Percentiles rank a stretch among this genome's conserved stretches.
Conservation (phyloP, 2,329 filamentous ascomycete species). For the Xylaria hypoxylon region DNA sequence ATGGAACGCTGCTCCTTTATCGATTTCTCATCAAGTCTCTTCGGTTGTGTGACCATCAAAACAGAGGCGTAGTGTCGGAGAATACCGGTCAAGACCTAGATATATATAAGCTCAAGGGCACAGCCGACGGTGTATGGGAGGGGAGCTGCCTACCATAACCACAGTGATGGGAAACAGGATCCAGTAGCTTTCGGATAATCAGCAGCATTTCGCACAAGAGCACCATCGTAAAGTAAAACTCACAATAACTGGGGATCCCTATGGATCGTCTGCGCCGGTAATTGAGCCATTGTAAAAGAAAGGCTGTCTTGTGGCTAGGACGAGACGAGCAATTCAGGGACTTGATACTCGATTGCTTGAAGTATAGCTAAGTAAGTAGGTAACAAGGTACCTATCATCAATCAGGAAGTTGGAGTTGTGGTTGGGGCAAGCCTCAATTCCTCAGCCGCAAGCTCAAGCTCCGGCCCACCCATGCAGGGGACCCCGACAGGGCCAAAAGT, state of each 20-base stretch:
- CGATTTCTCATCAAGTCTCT: conserved; percentile 79
- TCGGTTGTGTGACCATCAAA: conserved; percentile 87
- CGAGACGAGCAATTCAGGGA: conserved; percentile 13
- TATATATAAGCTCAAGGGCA: conserved; percentile 4
- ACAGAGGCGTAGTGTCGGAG: conserved; percentile 96
- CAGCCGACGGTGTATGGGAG: conserved; percentile 25
- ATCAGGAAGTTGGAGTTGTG: conserved; percentile 17
- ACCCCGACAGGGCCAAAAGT: conserved; percentile 4
- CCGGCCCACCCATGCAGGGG: neutral
- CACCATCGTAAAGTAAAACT: conserved; percentile 52
- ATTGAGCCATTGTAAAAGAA: conserved; percentile 76
- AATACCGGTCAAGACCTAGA: conserved; percentile 87
- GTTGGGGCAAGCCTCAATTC: conserved; percentile 29
- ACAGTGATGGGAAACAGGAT: conserved; percentile 97
- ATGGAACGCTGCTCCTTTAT: conserved; percentile 90
- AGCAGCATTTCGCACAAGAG: conserved; percentile 24
- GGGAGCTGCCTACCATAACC: conserved; percentile 77
- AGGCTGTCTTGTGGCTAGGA: conserved; percentile 21
- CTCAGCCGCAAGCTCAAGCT: conserved; percentile 34
- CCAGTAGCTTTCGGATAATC: conserved; percentile 80
- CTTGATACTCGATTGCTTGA: conserved; percentile 13
- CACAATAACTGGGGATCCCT: conserved; percentile 98
- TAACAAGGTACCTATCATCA: neutral
- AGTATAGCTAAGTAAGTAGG: no score
- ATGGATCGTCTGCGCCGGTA: conserved; percentile 93